These are phyloP conservation scores for Ambrosiella beaveri DNA, from an alignment of 2,329 filamentous ascomycete species.

Conservation along the genomic window DNA sequence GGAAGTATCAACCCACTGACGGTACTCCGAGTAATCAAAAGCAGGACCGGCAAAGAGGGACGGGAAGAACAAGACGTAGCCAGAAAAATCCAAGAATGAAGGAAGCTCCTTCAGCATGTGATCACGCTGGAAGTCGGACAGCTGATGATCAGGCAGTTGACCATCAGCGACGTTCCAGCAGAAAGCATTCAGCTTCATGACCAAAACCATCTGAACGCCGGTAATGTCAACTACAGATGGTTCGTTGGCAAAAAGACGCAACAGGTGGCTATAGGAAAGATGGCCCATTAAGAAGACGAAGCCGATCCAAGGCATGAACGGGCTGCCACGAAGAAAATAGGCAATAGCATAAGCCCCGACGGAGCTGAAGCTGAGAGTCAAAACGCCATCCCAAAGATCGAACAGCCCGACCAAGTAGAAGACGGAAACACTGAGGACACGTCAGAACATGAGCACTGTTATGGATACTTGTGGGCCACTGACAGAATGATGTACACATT, in stretches of 20 bases:
- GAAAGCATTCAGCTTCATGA: constrained; percentile 95
- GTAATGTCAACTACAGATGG: constrained; percentile 68
- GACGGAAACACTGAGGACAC: constrained; percentile 43
- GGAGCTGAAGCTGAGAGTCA: constrained; percentile 64
- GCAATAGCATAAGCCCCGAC: constrained; percentile 70
- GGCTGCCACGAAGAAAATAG: constrained; percentile 57
- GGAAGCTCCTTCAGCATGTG: constrained; percentile 63
- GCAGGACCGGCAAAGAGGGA: constrained; percentile 76
- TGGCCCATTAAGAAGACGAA: constrained; percentile 93
- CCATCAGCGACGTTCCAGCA: constrained; percentile 98
- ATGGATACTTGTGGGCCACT: background rate
- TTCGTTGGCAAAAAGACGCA: constrained; percentile 53
- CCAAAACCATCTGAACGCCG: constrained; percentile 89
- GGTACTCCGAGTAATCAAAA: constrained; percentile 90
- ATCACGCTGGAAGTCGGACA: constrained; percentile 78
- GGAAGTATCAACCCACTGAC: constrained; percentile 75
- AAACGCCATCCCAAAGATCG: constrained; percentile 72
- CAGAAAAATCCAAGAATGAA: constrained; percentile 59
- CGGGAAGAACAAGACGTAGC: constrained; percentile 91
- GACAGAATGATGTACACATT: constrained; percentile 73
- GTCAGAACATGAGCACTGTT: constrained; percentile 1
- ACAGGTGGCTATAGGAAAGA: constrained; percentile 79
- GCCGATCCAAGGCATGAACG: constrained; percentile 93
- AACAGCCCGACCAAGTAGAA: constrained; percentile 93
- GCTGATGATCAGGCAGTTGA: constrained; percentile 54